Percentiles rank a stretch among this genome's conserved stretches.
phyloP scores from a whole-genome alignment of 2,329 filamentous ascomycete genomes.

The Cladosporium sp. region DNA sequence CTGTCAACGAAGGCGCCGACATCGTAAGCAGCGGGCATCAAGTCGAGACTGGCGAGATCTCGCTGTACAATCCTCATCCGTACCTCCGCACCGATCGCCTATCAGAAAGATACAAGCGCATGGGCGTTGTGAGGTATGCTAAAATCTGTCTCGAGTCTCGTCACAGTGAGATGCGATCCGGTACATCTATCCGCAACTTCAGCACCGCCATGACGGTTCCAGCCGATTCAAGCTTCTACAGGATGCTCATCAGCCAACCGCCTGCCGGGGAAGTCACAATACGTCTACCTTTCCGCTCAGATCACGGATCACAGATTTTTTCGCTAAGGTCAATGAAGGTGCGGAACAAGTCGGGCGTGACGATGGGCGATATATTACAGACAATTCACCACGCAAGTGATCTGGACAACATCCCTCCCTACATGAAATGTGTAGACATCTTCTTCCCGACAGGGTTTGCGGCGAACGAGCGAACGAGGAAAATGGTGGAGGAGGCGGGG shows the following conservation, averaged over 20 bases:
- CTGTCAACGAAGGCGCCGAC: background rate
- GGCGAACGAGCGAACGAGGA: background rate
- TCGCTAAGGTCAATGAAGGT: background rate
- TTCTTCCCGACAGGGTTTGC: background rate
- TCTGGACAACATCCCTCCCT: background rate
- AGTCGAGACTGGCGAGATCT: background rate
- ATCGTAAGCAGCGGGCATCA: background rate
- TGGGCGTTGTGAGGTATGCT: background rate
- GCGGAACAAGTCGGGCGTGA: background rate
- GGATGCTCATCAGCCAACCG: background rate
- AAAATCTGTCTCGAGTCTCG: background rate
- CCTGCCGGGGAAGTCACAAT: background rate
- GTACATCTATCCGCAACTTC: background rate
- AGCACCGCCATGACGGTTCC: too few relatives aligned
- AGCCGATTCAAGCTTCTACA: background rate
- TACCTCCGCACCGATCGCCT: background rate
- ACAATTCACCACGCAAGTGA: background rate
- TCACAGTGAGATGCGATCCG: background rate
- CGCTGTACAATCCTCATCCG: background rate
- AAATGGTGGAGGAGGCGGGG: background rate
- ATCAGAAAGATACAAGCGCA: background rate
- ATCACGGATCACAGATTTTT: background rate
- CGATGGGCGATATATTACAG: background rate
- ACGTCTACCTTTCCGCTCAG: background rate
- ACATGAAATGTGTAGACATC: background rate